Evolutionary conservation across 495 filamentous ascomycete genomes (phyloP).

Genomic region (Daldinia vernicosa): DNA sequence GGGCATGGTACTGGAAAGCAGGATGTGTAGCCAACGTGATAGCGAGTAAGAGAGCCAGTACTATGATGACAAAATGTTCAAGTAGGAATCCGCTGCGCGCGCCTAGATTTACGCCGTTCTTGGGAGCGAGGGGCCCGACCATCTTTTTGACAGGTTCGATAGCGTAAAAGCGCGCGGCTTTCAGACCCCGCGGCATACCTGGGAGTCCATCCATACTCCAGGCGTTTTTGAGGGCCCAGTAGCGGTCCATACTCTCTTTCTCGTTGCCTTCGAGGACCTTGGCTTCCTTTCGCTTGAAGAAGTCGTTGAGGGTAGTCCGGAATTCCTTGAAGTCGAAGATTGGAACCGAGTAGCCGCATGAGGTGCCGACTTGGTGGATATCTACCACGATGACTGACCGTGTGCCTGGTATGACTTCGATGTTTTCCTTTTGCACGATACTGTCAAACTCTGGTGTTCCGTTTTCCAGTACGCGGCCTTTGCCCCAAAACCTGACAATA

Average conservation of each 20-base stretch:
- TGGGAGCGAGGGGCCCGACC: conserved; percentile 52
- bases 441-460: conserved; percentile 57
- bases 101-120: conserved; percentile 18
- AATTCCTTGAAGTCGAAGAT: conserved; percentile 61
- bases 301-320: conserved; percentile 57
- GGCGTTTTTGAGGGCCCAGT: conserved; percentile 66
- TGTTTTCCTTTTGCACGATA: conserved; percentile 57
- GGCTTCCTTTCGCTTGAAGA: conserved; percentile 56
- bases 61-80: conserved; percentile 39
- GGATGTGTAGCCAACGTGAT: conserved; percentile 43
- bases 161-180: conserved; percentile 51
- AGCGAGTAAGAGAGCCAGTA: conserved; percentile 36
- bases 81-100: conserved; percentile 23
- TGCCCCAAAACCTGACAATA: conserved; percentile 77
- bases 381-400: conserved; percentile 71
- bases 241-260: conserved; percentile 64
- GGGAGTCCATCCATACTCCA: conserved; percentile 64
- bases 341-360: conserved; percentile 65
- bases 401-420: conserved; percentile 56
- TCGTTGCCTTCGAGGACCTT: conserved; percentile 53
- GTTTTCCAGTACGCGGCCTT: conserved; percentile 69
- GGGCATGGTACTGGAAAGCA: conserved; percentile 38
- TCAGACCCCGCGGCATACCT: conserved; percentile 55
- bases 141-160: conserved; percentile 63
- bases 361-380: conserved; percentile 68